Evolutionary conservation across 2,329 filamentous ascomycete genomes (phyloP).

Genomic region (Fonsecaea nubica): DNA sequence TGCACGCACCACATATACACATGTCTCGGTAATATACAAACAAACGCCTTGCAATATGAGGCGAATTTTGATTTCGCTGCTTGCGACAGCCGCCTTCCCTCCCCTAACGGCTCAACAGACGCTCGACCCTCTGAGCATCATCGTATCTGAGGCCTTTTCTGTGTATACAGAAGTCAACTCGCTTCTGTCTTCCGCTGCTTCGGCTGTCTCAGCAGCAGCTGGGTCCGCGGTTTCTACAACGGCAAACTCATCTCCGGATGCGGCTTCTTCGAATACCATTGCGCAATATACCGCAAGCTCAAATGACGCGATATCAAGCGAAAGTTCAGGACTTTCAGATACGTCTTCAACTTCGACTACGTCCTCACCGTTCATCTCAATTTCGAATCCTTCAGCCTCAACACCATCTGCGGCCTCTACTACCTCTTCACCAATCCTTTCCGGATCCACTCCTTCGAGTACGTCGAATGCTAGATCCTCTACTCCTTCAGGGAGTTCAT

Average conservation of each 20-base stretch:
- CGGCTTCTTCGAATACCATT: conserved; percentile 20
- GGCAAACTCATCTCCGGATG: conserved; percentile 12
- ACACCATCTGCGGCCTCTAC: neutral
- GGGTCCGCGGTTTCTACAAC: conserved; percentile 13
- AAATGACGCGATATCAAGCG: conserved; percentile 12
- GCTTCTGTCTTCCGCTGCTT: conserved; percentile 27
- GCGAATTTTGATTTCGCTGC: conserved; percentile 2
- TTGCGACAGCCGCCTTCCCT: conserved; percentile 11
- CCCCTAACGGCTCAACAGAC: conserved; percentile 24
- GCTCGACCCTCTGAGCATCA: conserved; percentile 26
- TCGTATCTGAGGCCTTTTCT: conserved; percentile 37
- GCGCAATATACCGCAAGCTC: conserved; percentile 14
- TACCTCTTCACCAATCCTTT: neutral
- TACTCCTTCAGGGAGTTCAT: conserved; percentile 9
- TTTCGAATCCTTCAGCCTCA: conserved; percentile 21
- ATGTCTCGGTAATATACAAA: neutral
- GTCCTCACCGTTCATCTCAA: conserved; percentile 18
- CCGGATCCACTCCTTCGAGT: neutral
- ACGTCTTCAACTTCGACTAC: conserved; percentile 13
- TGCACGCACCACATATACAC: neutral
- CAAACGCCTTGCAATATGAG: conserved; percentile 24
- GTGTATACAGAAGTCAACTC: conserved; percentile 38
- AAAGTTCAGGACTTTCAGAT: neutral
- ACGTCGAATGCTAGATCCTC: conserved; percentile 12
- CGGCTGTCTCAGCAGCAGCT: conserved; percentile 24